Evolutionary conservation across 1,284 basidiomycete genomes (phyloP).

Genomic region (Sanguinoderma infundibulare): DNA sequence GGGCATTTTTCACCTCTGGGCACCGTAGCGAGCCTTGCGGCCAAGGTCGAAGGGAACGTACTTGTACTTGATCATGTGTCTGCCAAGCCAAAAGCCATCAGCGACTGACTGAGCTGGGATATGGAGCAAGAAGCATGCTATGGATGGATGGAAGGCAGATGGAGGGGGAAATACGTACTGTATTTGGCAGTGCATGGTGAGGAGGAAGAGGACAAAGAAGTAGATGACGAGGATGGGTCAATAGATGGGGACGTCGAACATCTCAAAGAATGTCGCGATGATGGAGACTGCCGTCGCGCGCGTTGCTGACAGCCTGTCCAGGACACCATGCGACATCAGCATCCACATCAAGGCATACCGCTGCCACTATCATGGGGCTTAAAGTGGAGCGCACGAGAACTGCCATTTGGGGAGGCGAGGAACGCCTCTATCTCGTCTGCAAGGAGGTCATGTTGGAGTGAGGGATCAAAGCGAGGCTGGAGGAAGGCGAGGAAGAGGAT

Average conservation of each 20-base stretch:
- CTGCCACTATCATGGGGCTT: too few relatives aligned
- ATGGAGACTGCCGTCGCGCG: conserved; percentile 86
- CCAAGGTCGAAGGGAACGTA: conserved; percentile 93
- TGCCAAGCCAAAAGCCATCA: conserved; percentile 38
- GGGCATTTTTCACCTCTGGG: conserved; percentile 3
- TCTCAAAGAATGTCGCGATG: conserved; percentile 77
- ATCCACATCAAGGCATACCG: too few relatives aligned
- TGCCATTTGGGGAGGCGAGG: conserved; percentile 96
- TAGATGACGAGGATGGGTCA: conserved; percentile 98
- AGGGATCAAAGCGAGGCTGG: conserved; percentile 96
- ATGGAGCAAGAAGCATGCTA: neutral
- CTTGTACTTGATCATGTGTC: conserved; percentile 99
- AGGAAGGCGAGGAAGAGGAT: conserved; percentile 89
- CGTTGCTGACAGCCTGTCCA: conserved; percentile 85
- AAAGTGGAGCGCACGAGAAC: conserved; percentile 88
- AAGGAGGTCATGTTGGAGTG: conserved; percentile 89
- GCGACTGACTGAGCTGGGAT: too few relatives aligned
- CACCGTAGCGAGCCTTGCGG: conserved; percentile 80
- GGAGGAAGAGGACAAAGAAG: conserved; percentile 85
- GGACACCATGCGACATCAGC: neutral
- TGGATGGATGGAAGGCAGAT: neutral
- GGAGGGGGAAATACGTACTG: conserved; percentile 64
- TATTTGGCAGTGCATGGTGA: conserved; percentile 94
- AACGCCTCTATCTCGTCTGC: conserved; percentile 96
- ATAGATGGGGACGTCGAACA: conserved; percentile 96